phyloP scores from a whole-genome alignment of 1,284 basidiomycete species.

The Cryptococcus jaspeensis region DNA sequence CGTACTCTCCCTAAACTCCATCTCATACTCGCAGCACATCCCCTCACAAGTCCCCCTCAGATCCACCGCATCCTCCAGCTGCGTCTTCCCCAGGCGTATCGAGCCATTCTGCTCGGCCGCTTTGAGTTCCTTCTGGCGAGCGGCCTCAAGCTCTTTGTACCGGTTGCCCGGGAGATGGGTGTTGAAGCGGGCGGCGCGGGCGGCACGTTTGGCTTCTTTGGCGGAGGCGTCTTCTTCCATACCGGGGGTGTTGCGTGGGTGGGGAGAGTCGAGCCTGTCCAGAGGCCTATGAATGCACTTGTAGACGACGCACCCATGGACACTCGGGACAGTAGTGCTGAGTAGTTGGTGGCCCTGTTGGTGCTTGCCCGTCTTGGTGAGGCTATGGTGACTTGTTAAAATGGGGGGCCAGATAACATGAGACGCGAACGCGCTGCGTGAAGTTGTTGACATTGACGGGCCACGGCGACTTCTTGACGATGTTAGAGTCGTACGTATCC shows the following conservation, averaged over 20 bases:
- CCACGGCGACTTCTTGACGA: no score
- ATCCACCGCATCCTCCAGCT: slow-evolving; percentile 81
- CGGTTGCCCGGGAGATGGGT: slow-evolving; percentile 46
- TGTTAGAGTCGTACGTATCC: no score
- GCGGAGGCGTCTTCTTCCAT: slow-evolving; percentile 28
- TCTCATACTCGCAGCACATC: slow-evolving; percentile 94
- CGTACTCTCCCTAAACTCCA: slow-evolving; percentile 84
- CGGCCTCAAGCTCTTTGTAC: slow-evolving; percentile 54
- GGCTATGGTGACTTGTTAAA: no score
- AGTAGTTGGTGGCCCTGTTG: no score
- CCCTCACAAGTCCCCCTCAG: slow-evolving; percentile 86
- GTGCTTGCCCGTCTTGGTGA: not conserved
- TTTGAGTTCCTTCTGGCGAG: slow-evolving; percentile 70
- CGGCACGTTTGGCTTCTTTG: slow-evolving; percentile 32
- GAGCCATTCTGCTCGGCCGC: slow-evolving; percentile 77
- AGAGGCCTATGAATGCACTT: no score
- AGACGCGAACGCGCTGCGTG: no score
- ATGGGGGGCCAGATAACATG: no score
- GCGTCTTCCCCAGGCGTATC: slow-evolving; percentile 81
- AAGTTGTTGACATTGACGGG: no score
- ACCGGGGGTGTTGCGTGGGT: not conserved
- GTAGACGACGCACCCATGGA: no score
- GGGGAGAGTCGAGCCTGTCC: not conserved
- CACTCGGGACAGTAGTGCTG: no score
- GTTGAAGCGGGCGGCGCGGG: slow-evolving; percentile 47